phyloP scores from a whole-genome alignment of 1,284 basidiomycete genomes.

The Exobasidium rhododendri region DNA sequence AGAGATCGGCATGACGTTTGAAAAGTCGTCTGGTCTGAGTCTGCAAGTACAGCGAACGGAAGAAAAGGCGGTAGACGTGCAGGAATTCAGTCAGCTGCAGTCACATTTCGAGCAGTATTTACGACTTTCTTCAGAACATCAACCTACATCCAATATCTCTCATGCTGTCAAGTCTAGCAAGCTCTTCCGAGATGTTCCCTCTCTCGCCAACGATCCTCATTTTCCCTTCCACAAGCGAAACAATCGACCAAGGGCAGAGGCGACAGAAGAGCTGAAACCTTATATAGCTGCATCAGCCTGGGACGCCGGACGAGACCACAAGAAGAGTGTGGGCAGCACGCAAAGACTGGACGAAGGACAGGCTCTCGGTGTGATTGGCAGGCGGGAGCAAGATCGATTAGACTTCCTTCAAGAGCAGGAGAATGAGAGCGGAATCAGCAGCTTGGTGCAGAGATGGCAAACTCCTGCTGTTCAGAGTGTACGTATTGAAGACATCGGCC shows the following conservation, averaged over 20 bases:
- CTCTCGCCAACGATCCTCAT: constrained; percentile 14
- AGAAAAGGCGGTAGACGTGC: constrained; percentile 28
- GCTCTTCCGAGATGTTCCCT: constrained; percentile 37
- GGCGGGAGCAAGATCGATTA: constrained; percentile 67
- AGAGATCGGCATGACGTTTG: constrained; percentile 83
- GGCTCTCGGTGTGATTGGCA: constrained; percentile 20
- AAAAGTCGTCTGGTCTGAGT: constrained; percentile 87
- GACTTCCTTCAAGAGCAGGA: constrained; percentile 58
- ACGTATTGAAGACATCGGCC: constrained; percentile 66
- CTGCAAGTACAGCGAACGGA: constrained; percentile 26
- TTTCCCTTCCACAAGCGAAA: not conserved
- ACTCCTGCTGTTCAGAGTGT: constrained; percentile 58
- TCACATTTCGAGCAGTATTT: constrained; percentile 39
- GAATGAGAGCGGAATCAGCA: constrained; percentile 45
- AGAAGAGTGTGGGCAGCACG: not conserved
- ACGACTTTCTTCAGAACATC: constrained; percentile 7
- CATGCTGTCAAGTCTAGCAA: not conserved
- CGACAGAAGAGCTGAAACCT: constrained; percentile 27
- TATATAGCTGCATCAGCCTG: constrained; percentile 29
- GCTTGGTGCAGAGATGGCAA: constrained; percentile 77
- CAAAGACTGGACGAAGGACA: constrained; percentile 8
- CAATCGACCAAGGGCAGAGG: constrained; percentile 10
- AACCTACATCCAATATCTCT: not conserved
- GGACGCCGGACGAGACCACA: constrained; percentile 7
- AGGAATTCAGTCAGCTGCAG: constrained; percentile 36